Conservation (phyloP, 2,329 filamentous ascomycete genomes). For the Microcyclosporella mali region DNA sequence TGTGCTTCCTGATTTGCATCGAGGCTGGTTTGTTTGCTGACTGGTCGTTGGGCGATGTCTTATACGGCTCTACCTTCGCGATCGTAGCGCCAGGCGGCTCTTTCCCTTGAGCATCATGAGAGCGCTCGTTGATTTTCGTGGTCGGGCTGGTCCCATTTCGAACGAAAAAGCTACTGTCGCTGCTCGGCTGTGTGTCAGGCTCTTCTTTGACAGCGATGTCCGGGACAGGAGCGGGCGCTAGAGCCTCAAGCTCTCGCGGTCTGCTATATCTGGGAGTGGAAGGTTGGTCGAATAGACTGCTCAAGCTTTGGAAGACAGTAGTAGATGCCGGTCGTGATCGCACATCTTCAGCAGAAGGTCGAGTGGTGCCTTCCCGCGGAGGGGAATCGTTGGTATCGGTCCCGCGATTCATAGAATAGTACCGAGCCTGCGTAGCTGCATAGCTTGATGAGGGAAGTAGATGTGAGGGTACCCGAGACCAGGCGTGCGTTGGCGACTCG, state of each 20-base stretch:
- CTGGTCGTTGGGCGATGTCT: too few species aligned
- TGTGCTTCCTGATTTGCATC: too few species aligned
- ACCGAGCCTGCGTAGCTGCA: slow-evolving; percentile 10
- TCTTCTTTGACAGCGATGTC: too few species aligned
- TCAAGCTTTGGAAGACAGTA: slow-evolving; percentile 28
- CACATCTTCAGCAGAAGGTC: background rate
- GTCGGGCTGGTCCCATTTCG: too few species aligned
- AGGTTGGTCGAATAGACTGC: slow-evolving; percentile 21
- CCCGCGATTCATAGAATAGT: slow-evolving; percentile 17
- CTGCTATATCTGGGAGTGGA: slow-evolving; percentile 23
- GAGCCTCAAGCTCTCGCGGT: slow-evolving; percentile 11
- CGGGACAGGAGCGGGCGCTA: background rate
- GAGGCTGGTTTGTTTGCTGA: too few species aligned
- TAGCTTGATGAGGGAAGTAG: slow-evolving; percentile 4
- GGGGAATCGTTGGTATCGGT: too few species aligned
- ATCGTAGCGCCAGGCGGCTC: too few species aligned
- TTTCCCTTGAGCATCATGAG: too few species aligned
- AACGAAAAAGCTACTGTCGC: too few species aligned
- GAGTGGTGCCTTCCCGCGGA: background rate
- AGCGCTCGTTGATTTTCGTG: too few species aligned
- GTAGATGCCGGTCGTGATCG: slow-evolving; percentile 6
- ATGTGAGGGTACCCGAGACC: slow-evolving; percentile 17
- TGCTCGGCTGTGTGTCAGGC: too few species aligned
- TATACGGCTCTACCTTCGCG: too few species aligned
- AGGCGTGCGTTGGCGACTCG: slow-evolving; percentile 1